phyloP scores from a whole-genome alignment of 2,329 filamentous ascomycete genomes.

The Curvularia sp. region DNA sequence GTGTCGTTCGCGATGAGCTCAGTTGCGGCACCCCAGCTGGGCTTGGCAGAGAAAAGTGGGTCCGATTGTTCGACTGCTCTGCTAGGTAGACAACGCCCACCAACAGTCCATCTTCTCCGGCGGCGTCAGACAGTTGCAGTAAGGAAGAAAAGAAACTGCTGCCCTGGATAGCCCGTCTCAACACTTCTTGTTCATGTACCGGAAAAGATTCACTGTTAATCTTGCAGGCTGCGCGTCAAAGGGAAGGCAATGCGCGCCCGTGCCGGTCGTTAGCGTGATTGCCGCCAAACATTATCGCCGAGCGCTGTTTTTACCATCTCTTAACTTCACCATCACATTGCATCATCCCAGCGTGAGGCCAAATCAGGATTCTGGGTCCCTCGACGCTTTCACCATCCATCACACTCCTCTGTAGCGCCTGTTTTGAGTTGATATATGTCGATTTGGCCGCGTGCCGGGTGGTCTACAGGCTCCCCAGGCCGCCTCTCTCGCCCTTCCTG shows the following conservation, averaged over 20 bases:
- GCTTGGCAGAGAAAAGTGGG: constrained; percentile 22
- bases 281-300: constrained; percentile 19
- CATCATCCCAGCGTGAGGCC: constrained; percentile 38
- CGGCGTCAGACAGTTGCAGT: constrained; percentile 7
- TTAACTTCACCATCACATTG: constrained; percentile 40
- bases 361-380: constrained; percentile 43
- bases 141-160: constrained; percentile 1
- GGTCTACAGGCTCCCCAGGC: constrained; percentile 43
- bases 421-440: constrained; percentile 38
- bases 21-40: constrained; percentile 20
- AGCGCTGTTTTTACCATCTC: constrained; percentile 25
- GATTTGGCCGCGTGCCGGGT: constrained; percentile 42
- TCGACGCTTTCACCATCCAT: constrained; percentile 29
- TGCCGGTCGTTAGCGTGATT: constrained; percentile 25
- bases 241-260: constrained; percentile 12
- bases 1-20: constrained; percentile 45
- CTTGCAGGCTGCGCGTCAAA: constrained; percentile 10
- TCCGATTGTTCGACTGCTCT: constrained; percentile 18
- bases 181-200: not conserved
- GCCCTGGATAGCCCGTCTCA: constrained; percentile 1
- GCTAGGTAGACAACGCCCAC: not conserved
- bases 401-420: constrained; percentile 33
- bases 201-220: not conserved
- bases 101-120: constrained; percentile 13
- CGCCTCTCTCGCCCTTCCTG: constrained; percentile 36